Evolutionary conservation across 352 stramenopile species (phyloP).

Genomic region (Hyaloperonospora brassicae): DNA sequence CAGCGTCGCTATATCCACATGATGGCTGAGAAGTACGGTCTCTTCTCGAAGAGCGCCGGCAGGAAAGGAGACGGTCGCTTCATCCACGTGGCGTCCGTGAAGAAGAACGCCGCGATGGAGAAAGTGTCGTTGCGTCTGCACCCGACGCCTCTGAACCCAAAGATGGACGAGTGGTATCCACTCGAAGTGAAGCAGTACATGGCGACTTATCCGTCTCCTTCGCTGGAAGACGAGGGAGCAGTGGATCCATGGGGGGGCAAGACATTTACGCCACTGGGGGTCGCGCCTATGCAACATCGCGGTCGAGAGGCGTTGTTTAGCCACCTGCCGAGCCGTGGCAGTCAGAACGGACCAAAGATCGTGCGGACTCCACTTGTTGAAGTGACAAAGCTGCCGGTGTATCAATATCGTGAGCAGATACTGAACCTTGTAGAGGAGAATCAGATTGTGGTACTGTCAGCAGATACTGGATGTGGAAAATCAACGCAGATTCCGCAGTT

Average conservation of each 20-base stretch:
- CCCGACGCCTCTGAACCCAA: constrained; percentile 26
- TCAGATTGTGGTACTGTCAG: constrained; percentile 89
- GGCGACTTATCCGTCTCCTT: constrained; percentile 27
- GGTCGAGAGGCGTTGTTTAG: constrained; percentile 34
- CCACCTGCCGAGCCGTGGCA: constrained; percentile 19
- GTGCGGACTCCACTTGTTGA: constrained; percentile 12
- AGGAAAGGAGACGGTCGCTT: constrained; percentile 53
- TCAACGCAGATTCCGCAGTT: constrained; percentile 92
- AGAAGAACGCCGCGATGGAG: constrained; percentile 78
- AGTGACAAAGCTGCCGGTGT: constrained; percentile 44
- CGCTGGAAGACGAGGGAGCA: not conserved
- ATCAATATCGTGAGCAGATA: constrained; percentile 56
- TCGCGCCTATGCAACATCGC: constrained; percentile 11
- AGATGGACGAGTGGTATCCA: constrained; percentile 36
- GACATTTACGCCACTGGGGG: constrained; percentile 13
- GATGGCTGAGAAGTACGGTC: constrained; percentile 65
- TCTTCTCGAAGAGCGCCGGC: constrained; percentile 79
- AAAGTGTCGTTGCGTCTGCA: constrained; percentile 49
- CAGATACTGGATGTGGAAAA: constrained; percentile 93
- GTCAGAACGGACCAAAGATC: constrained; percentile 8
- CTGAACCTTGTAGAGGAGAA: constrained; percentile 55
- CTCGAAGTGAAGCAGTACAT: constrained; percentile 39
- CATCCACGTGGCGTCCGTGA: constrained; percentile 73
- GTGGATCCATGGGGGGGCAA: constrained; percentile 29
- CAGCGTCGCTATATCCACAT: constrained; percentile 78